These are phyloP conservation scores for Nephelium lappaceum DNA, from an alignment of 345 rosid species.

Conservation along the genomic window DNA sequence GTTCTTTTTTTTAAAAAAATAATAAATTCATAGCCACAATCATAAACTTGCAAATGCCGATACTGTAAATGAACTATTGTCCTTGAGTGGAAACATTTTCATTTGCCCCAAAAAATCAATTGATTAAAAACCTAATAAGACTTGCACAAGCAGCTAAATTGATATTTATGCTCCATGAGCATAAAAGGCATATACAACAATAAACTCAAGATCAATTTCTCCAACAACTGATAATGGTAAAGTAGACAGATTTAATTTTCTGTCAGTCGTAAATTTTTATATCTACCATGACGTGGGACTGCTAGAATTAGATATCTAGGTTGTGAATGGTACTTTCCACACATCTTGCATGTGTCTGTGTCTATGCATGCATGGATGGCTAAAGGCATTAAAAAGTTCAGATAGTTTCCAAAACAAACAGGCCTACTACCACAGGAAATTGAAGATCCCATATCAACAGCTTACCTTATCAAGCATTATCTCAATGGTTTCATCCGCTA, in stretches of 20 bases:
- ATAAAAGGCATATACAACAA: background rate
- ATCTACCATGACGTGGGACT: background rate
- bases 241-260: background rate
- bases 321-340: background rate
- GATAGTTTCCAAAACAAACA: no score
- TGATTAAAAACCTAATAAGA: background rate
- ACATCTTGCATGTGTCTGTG: background rate
- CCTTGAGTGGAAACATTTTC: no score
- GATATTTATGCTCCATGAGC: background rate
- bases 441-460: background rate
- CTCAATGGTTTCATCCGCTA: slow-evolving; percentile 97
- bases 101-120: background rate
- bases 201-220: slow-evolving; percentile 8
- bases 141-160: background rate
- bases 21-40: no score
- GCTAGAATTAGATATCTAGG: background rate
- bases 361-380: background rate
- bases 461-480: slow-evolving; percentile 89
- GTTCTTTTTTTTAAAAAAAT: background rate
- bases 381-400: background rate
- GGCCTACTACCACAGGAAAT: background rate
- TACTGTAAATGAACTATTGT: no score
- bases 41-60: background rate
- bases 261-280: background rate
- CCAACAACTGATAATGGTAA: background rate